Conservation (phyloP, 2,329 filamentous ascomycete species). For the Penicillium aurantiogriseum region DNA sequence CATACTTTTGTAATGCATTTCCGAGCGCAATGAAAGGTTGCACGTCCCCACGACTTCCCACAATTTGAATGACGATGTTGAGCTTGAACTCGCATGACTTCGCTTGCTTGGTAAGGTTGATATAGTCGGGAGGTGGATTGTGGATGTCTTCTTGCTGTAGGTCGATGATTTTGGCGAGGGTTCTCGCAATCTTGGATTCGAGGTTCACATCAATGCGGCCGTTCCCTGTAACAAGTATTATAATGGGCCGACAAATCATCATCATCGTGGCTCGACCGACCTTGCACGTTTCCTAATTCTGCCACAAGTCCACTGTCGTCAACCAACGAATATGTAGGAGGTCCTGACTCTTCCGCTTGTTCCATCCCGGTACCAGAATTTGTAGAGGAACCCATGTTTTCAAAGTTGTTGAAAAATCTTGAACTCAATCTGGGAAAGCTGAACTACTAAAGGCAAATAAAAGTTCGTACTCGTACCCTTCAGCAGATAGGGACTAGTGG, state of each 20-base stretch:
- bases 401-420: background rate
- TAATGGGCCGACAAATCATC: background rate
- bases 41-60: conserved; percentile 58
- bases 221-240: conserved; percentile 11
- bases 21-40: conserved; percentile 61
- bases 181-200: conserved; percentile 25
- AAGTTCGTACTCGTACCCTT: background rate
- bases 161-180: conserved; percentile 24
- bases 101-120: conserved; percentile 22
- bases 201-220: conserved; percentile 27
- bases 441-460: background rate
- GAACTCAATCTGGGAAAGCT: background rate
- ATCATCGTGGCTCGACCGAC: background rate
- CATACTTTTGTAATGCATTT: conserved; percentile 49
- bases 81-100: background rate
- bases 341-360: background rate
- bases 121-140: conserved; percentile 21
- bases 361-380: background rate
- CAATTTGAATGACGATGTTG: conserved; percentile 59
- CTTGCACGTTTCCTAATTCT: background rate
- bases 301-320: background rate
- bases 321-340: background rate
- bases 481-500: background rate
- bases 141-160: conserved; percentile 17
- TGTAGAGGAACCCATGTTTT: background rate